Percentiles rank a stretch among this genome's conserved stretches.
These are phyloP conservation scores for Stentor roeselii DNA, from an alignment of 73 alveolate species.

Conservation along the genomic window DNA sequence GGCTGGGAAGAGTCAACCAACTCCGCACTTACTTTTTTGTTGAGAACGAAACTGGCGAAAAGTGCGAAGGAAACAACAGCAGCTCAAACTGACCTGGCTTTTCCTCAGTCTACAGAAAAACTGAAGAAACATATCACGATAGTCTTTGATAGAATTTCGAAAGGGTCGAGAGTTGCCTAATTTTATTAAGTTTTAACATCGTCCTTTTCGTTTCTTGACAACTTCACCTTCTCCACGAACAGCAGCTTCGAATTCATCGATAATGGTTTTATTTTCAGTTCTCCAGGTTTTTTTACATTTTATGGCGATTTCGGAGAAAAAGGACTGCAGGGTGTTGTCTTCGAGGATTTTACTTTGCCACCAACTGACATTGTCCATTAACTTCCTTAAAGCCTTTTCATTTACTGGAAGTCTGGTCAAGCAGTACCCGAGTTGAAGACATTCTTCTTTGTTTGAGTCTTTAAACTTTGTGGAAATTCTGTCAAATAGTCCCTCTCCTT, in stretches of 20 bases:
- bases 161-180: conserved; percentile 45
- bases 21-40: conserved; percentile 59
- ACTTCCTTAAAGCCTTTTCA: conserved; percentile 30
- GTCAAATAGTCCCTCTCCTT: conserved; percentile 75
- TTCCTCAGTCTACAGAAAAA: conserved; percentile 40
- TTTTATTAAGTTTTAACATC: too few relatives aligned
- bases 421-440: conserved; percentile 46
- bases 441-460: conserved; percentile 35
- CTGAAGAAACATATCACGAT: conserved; percentile 60
- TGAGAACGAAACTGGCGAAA: conserved; percentile 55
- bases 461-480: conserved; percentile 65
- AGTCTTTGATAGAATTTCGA: conserved; percentile 60
- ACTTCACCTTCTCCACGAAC: conserved; percentile 25
- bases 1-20: conserved; percentile 66
- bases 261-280: conserved; percentile 7
- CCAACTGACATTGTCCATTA: conserved; percentile 20
- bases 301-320: conserved; percentile 23
- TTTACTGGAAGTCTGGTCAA: conserved; percentile 25
- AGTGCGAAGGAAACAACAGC: conserved; percentile 34
- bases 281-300: conserved; percentile 28
- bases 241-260: conserved; percentile 34
- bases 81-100: conserved; percentile 13
- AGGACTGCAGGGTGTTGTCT: background rate
- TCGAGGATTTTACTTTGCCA: conserved; percentile 27
- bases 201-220: conserved; percentile 1